Conservation (phyloP, 116 monocot species). For the Posidonia oceanica region DNA sequence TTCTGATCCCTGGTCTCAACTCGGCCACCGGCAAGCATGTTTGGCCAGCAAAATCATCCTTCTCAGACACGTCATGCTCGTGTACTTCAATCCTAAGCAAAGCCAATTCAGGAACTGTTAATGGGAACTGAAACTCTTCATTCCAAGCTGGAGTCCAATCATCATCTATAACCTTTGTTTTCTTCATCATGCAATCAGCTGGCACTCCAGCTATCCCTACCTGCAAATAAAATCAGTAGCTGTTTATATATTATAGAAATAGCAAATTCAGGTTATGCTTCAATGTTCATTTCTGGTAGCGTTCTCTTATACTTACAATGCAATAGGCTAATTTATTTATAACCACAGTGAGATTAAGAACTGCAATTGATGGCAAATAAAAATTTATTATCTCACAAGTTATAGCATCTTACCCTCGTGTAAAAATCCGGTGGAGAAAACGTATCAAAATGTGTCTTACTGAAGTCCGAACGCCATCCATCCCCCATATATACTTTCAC, state of each 20-base stretch:
- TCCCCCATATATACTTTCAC: constrained; percentile 71
- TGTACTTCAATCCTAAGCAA: constrained; percentile 40
- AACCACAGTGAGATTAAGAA: too few species aligned
- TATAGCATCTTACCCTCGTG: constrained; percentile 29
- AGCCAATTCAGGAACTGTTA: constrained; percentile 42
- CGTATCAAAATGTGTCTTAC: constrained; percentile 45
- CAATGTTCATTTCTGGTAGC: too few species aligned
- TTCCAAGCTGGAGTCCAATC: constrained; percentile 38
- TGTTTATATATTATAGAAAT: neutral
- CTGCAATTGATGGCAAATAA: too few species aligned
- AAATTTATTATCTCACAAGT: neutral
- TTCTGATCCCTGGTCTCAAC: constrained; percentile 30
- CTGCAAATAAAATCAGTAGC: constrained; percentile 10
- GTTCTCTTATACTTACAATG: too few species aligned
- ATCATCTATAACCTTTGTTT: constrained; percentile 26
- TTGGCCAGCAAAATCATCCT: constrained; percentile 45
- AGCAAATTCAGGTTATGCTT: neutral
- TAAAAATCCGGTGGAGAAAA: constrained; percentile 86
- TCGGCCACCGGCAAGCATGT: constrained; percentile 35
- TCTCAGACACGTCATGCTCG: constrained; percentile 32
- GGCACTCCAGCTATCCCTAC: constrained; percentile 53
- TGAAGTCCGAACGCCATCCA: constrained; percentile 72
- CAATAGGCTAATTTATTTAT: too few species aligned
- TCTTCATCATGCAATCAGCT: constrained; percentile 33
- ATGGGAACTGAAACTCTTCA: constrained; percentile 34